Conservation (phyloP, 805 yeast species). For the Metschnikowia proteae region DNA sequence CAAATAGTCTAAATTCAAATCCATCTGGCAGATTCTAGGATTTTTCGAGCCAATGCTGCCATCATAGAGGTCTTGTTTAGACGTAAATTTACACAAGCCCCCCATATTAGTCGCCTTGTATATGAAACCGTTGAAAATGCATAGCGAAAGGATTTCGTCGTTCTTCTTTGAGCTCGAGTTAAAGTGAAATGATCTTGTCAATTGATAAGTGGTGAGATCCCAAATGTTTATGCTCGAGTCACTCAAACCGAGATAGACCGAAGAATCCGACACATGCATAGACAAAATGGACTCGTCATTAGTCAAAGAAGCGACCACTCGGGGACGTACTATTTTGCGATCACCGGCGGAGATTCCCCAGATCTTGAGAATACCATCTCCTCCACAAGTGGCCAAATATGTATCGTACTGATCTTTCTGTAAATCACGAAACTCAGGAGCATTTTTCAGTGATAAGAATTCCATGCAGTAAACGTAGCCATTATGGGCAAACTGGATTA, state of each 20-base stretch:
- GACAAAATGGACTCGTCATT: slow-evolving; percentile 72
- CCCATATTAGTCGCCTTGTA: slow-evolving; percentile 58
- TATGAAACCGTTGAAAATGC: slow-evolving; percentile 52
- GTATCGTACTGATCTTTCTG: slow-evolving; percentile 11
- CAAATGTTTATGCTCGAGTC: slow-evolving; percentile 76
- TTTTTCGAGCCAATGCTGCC: slow-evolving; percentile 2
- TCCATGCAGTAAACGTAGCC: slow-evolving; percentile 81
- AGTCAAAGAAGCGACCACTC: slow-evolving; percentile 33
- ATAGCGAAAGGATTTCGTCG: slow-evolving; percentile 52
- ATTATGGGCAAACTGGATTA: slow-evolving; percentile 80
- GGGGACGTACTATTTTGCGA: slow-evolving; percentile 3
- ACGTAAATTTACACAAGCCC: slow-evolving; percentile 29
- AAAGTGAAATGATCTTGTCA: slow-evolving; percentile 44
- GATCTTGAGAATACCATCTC: slow-evolving; percentile 82
- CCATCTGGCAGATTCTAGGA: slow-evolving; percentile 4
- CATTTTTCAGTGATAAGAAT: slow-evolving; percentile 16
- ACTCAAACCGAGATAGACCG: slow-evolving; percentile 77
- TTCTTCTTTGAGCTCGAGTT: slow-evolving; percentile 3
- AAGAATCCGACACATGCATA: slow-evolving; percentile 58
- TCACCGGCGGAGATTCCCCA: slow-evolving; percentile 51
- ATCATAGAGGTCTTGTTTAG: slow-evolving; percentile 18
- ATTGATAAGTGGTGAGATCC: slow-evolving; percentile 82
- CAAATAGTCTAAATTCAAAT: slow-evolving; percentile 4
- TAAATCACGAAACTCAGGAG: slow-evolving; percentile 21
- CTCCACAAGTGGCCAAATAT: slow-evolving; percentile 59